These are phyloP conservation scores for Podospora pseudopauciseta DNA, from an alignment of 495 filamentous ascomycete species.

Conservation along the genomic window DNA sequence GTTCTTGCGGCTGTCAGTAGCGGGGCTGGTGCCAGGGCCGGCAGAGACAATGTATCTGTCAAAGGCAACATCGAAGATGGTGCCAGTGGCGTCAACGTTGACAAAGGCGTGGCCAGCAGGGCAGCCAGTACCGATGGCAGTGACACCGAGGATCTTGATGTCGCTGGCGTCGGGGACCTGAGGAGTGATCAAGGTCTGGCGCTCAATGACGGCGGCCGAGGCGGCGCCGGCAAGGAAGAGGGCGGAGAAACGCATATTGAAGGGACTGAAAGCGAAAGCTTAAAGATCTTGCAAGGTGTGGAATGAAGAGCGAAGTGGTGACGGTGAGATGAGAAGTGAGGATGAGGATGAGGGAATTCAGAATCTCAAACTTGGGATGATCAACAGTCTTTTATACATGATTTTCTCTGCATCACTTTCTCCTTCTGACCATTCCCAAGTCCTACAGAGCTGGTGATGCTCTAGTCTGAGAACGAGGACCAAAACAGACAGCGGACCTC, in stretches of 20 bases:
- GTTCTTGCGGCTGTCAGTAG: conserved; percentile 43
- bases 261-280: conserved; percentile 6
- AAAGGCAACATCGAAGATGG: conserved; percentile 47
- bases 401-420: not conserved
- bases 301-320: not conserved
- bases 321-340: not conserved
- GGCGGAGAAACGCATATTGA: conserved; percentile 25
- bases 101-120: conserved; percentile 32
- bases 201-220: conserved; percentile 14
- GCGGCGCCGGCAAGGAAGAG: conserved; percentile 21
- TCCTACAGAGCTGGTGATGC: not conserved
- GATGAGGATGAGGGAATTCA: conserved; percentile 2
- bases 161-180: conserved; percentile 8
- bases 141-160: conserved; percentile 31
- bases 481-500: not conserved
- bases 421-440: not conserved
- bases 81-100: conserved; percentile 32
- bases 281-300: not conserved
- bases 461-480: not conserved
- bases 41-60: conserved; percentile 46
- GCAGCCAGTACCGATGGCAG: conserved; percentile 33
- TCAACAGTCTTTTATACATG: conserved; percentile 7
- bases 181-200: conserved; percentile 6
- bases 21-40: conserved; percentile 34
- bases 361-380: conserved; percentile 4